Base-by-base conservation (phyloP, 192 early-diverging fungal genomes). In the Linnemannia zychae region DNA sequence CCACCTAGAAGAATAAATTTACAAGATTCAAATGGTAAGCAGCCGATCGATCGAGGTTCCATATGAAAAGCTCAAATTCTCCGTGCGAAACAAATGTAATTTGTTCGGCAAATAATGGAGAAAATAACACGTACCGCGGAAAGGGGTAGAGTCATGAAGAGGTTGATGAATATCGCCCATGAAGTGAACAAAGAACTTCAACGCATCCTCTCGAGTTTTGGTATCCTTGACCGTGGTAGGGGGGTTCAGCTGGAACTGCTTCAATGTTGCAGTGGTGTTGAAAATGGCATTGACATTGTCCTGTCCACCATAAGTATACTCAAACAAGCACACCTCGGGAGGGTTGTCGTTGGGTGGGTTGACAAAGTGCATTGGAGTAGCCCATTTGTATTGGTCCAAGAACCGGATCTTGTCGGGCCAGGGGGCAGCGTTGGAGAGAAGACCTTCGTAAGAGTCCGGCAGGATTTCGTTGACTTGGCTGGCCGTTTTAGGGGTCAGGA, bases 101-200 rank as follows among this genome's bases (percentile, higher is more conserved):
- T 44, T 44, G 4, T 44, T n/a, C n/a, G n/a, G n/a, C n/a, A n/a
- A n/a, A n/a, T n/a, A n/a, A n/a, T n/a, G n/a, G n/a, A n/a, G 52
- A 24, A n/a, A 0, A 0, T 24, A 7, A 7, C 57, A 63, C 28
- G 22, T 31, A 63, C 57, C 57, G 7, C 67, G 71, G 36, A 67
- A 49, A 24, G 31, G 67, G 31, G 66, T 74, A 4, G 77, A 88
- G 52, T 81, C 80, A 52, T 90, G 89, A 34, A 90, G 72, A 20
- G 89, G 89, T 60, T 89, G 85, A 65, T 89, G 88, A 28, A 90
- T 77, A 78, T 90, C 89, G 15, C 89, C 89, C 52, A 89, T 71
- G 65, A 89, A 90, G 49, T 90, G 89, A 11, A 86, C 75, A 50
- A 90, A 78, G 75, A 90, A 89, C 75, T 49, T 84, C 67, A 89